phyloP scores from a whole-genome alignment of 1,284 basidiomycete species.

The Microbotryum lychnidis-dioicae region DNA sequence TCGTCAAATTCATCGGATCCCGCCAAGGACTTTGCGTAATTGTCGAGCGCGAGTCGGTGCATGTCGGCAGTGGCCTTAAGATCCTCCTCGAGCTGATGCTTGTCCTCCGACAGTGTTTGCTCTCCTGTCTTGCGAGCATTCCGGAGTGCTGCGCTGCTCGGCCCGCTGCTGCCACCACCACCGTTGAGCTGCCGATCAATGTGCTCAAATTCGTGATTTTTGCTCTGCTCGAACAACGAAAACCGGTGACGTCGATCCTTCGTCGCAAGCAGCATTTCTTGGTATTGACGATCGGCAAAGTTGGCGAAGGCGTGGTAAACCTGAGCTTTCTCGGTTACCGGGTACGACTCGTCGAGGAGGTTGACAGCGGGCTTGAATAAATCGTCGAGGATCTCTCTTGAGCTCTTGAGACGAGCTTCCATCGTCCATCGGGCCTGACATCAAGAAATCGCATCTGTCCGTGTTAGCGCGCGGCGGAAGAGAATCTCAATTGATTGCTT shows the following conservation, averaged over 20 bases:
- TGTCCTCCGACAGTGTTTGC: constrained; percentile 51
- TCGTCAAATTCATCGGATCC: constrained; percentile 66
- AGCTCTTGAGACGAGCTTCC: constrained; percentile 72
- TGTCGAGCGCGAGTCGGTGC: constrained; percentile 64
- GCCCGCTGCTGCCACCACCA: constrained; percentile 26
- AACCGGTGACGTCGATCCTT: constrained; percentile 41
- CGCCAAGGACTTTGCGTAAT: constrained; percentile 69
- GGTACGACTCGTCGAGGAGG: constrained; percentile 3
- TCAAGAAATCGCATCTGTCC: not conserved
- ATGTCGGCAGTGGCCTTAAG: constrained; percentile 56
- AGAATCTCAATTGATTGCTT: constrained; percentile 31
- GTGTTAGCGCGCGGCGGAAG: not conserved
- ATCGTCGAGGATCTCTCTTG: constrained; percentile 59
- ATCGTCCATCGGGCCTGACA: constrained; percentile 77
- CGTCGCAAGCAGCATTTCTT: constrained; percentile 39
- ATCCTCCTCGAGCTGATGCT: constrained; percentile 54
- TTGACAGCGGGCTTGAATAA: constrained; percentile 62
- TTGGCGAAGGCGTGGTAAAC: constrained; percentile 75
- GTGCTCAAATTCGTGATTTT: constrained; percentile 32
- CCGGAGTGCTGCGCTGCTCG: constrained; percentile 8
- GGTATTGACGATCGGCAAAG: constrained; percentile 82
- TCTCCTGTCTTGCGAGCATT: constrained; percentile 39
- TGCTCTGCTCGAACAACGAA: constrained; percentile 22
- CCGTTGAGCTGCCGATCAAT: constrained; percentile 43
- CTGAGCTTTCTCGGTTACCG: constrained; percentile 45